Conservation (phyloP, 306 rosid genomes). For the Glycyrrhiza uralensis region DNA sequence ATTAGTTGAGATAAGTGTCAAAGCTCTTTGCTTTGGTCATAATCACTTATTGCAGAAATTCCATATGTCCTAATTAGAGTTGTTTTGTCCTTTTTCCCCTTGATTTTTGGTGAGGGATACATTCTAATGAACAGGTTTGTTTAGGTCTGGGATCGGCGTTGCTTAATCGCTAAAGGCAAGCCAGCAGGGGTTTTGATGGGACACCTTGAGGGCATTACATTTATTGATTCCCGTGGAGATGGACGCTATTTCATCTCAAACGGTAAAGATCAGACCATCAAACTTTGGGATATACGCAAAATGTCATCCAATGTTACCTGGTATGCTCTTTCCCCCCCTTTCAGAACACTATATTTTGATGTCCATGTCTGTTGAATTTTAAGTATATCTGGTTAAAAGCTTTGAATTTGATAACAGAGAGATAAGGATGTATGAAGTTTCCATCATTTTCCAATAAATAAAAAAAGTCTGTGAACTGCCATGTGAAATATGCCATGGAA, state of each 20-base stretch:
- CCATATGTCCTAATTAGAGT: background rate
- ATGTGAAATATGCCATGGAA: background rate
- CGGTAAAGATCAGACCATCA: conserved; percentile 91
- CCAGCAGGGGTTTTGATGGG: conserved; percentile 84
- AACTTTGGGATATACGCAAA: conserved; percentile 95
- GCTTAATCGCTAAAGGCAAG: conserved; percentile 54
- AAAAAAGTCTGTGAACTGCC: background rate
- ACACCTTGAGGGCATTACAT: conserved; percentile 88
- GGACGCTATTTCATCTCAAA: conserved; percentile 92
- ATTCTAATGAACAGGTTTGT: conserved; percentile 21
- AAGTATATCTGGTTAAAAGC: background rate
- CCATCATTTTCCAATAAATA: background rate
- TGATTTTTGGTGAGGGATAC: background rate
- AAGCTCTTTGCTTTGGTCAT: conserved; percentile 2
- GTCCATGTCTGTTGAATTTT: background rate
- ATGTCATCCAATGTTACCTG: conserved; percentile 63
- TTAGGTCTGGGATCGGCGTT: conserved; percentile 97
- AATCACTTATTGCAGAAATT: background rate
- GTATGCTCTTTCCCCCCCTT: conserved; percentile 43
- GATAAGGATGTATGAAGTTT: background rate
- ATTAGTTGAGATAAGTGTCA: background rate
- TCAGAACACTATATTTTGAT: background rate
- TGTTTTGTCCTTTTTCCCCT: background rate
- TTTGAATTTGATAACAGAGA: background rate
- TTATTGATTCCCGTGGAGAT: conserved; percentile 85